phyloP scores from a whole-genome alignment of 2,329 filamentous ascomycete species.

The Cadophora malorum region DNA sequence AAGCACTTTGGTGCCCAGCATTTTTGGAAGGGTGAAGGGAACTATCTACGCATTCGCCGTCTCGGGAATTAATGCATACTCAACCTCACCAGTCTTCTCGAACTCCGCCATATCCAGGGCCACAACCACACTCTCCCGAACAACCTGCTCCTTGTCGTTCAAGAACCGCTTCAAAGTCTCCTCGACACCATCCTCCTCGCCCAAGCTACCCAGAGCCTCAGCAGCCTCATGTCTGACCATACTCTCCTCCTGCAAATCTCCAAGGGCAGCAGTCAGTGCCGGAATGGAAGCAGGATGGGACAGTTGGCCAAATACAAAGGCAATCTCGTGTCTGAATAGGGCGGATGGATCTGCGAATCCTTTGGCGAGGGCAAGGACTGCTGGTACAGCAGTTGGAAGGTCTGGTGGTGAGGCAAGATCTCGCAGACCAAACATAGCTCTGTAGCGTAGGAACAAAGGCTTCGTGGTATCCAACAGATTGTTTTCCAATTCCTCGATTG shows the following conservation, averaged over 20 bases:
- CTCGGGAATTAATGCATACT: slow-evolving; percentile 91
- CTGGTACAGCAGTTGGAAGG: slow-evolving; percentile 86
- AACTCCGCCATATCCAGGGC: slow-evolving; percentile 98
- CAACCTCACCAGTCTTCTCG: slow-evolving; percentile 84
- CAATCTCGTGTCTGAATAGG: slow-evolving; percentile 96
- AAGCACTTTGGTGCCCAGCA: slow-evolving; percentile 45
- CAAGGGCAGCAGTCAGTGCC: slow-evolving; percentile 78
- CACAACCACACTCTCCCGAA: slow-evolving; percentile 92
- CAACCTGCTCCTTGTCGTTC: slow-evolving; percentile 89
- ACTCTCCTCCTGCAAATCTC: slow-evolving; percentile 80
- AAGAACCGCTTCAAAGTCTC: slow-evolving; percentile 83
- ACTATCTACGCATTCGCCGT: slow-evolving; percentile 41
- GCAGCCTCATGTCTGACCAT: slow-evolving; percentile 99
- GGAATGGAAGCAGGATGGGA: slow-evolving; percentile 97
- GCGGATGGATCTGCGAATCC: slow-evolving; percentile 87
- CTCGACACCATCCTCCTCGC: slow-evolving; percentile 92
- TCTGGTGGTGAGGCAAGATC: slow-evolving; percentile 94
- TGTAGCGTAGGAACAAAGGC: slow-evolving; percentile 90
- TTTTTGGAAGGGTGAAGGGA: slow-evolving; percentile 28
- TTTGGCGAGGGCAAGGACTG: slow-evolving; percentile 82
- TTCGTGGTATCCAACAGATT: slow-evolving; percentile 78
- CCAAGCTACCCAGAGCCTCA: slow-evolving; percentile 91
- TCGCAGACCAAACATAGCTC: slow-evolving; percentile 96
- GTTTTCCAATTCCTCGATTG: slow-evolving; percentile 76
- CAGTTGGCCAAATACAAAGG: slow-evolving; percentile 96